A percentile compares a stretch with the other conserved stretches of the same genome.
Evolutionary conservation across 169 alveolate species (phyloP).

Genomic region (Plasmodium coatneyi): DNA sequence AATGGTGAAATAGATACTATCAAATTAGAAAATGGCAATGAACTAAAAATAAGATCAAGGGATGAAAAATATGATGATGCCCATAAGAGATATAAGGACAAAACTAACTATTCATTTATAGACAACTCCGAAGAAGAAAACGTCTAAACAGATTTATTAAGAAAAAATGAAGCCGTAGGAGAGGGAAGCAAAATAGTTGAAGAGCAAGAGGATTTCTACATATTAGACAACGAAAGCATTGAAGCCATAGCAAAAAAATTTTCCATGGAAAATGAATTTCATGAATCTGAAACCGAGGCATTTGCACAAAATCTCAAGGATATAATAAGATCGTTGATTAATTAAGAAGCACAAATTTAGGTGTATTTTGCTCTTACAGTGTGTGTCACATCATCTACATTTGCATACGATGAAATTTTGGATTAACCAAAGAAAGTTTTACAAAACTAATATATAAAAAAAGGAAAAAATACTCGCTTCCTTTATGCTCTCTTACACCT

Average conservation of each 20-base stretch:
- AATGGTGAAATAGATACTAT: constrained; percentile 59
- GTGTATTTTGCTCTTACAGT: background rate
- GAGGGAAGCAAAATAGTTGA: background rate
- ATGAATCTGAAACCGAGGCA: constrained; percentile 12
- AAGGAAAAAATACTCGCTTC: background rate
- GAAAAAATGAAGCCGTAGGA: constrained; percentile 3
- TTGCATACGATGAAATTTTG: background rate
- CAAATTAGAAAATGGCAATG: constrained; percentile 68
- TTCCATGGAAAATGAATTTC: constrained; percentile 12
- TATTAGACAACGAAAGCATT: constrained; percentile 25
- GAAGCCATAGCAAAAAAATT: constrained; percentile 22
- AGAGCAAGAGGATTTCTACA: constrained; percentile 26
- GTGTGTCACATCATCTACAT: background rate
- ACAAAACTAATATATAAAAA: background rate
- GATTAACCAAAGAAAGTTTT: background rate
- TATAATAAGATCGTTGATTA: constrained; percentile 34
- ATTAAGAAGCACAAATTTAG: constrained; percentile 8
- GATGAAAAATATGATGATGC: constrained; percentile 12
- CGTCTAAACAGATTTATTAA: background rate
- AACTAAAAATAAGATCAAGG: constrained; percentile 30
- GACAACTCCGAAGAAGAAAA: constrained; percentile 29
- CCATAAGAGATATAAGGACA: background rate
- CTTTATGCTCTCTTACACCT: background rate
- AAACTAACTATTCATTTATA: constrained; percentile 39
- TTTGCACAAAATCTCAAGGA: constrained; percentile 55